Evolutionary conservation across 2,329 filamentous ascomycete species (phyloP).

Genomic region (Paraphaeosphaeria sporulosa): DNA sequence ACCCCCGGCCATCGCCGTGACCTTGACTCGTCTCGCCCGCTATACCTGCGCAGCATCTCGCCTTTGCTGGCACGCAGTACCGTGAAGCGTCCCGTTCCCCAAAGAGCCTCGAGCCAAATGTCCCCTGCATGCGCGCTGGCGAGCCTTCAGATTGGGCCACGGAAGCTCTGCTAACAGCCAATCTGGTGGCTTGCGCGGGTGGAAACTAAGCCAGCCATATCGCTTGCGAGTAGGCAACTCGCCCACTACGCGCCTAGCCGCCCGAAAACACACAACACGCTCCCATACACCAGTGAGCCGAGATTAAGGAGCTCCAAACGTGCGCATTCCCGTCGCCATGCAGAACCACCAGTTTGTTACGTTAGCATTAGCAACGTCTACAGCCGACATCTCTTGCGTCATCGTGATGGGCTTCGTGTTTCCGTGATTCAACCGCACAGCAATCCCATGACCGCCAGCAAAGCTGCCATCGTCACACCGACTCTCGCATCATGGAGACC

Average conservation of each 20-base stretch:
- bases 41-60: background rate
- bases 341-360: slow-evolving; percentile 23
- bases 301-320: slow-evolving; percentile 48
- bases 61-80: slow-evolving; percentile 18
- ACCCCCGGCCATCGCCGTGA: background rate
- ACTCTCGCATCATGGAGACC: slow-evolving; percentile 9
- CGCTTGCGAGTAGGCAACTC: slow-evolving; percentile 37
- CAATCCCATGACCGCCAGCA: slow-evolving; percentile 9
- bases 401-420: slow-evolving; percentile 25
- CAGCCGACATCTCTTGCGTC: slow-evolving; percentile 29
- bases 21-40: background rate
- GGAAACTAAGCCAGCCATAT: slow-evolving; percentile 38
- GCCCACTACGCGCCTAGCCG: slow-evolving; percentile 36
- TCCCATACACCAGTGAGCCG: slow-evolving; percentile 35
- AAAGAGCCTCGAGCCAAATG: slow-evolving; percentile 29
- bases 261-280: slow-evolving; percentile 25
- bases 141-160: slow-evolving; percentile 25
- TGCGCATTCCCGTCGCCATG: slow-evolving; percentile 33
- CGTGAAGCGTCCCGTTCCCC: slow-evolving; percentile 23
- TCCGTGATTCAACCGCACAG: slow-evolving; percentile 19
- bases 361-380: slow-evolving; percentile 12
- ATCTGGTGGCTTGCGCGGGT: slow-evolving; percentile 31
- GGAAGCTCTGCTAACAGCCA: slow-evolving; percentile 29
- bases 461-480: slow-evolving; percentile 7
- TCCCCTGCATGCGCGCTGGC: slow-evolving; percentile 38